Conservation (phyloP, 192 early-diverging fungal genomes). For the Coemansia sp. region DNA sequence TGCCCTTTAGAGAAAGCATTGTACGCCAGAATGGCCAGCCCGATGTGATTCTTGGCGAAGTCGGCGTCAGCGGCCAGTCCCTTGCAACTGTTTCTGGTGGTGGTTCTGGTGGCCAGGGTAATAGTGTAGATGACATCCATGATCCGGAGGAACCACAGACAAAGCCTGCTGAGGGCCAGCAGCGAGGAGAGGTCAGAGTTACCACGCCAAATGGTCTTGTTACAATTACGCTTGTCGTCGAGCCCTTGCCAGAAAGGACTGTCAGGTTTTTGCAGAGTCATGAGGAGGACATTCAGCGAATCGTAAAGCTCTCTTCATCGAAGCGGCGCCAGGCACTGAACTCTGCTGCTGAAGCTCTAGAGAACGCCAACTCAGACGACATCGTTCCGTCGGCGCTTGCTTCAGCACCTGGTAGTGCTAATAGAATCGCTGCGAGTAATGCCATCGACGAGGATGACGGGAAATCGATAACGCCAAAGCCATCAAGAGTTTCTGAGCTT, state of each 20-base stretch:
- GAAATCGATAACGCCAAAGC: slow-evolving; percentile 13
- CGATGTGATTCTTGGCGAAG: slow-evolving; percentile 35
- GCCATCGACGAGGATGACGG: slow-evolving; percentile 7
- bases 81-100: slow-evolving; percentile 31
- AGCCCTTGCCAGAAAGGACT: slow-evolving; percentile 49
- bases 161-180: slow-evolving; percentile 18
- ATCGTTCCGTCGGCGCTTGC: slow-evolving; percentile 7
- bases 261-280: slow-evolving; percentile 37
- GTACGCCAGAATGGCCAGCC: slow-evolving; percentile 53
- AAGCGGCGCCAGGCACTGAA: slow-evolving; percentile 29
- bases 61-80: slow-evolving; percentile 35
- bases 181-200: slow-evolving; percentile 45
- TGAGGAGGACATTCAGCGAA: slow-evolving; percentile 39
- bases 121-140: neutral
- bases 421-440: slow-evolving; percentile 6
- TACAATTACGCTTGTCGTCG: slow-evolving; percentile 39
- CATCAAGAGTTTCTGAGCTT: slow-evolving; percentile 43
- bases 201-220: slow-evolving; percentile 49
- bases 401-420: neutral
- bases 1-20: slow-evolving; percentile 96
- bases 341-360: slow-evolving; percentile 36
- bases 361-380: slow-evolving; percentile 5
- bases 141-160: slow-evolving; percentile 11
- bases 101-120: slow-evolving; percentile 4
- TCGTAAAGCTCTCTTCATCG: slow-evolving; percentile 32